Conservation (phyloP, 768 basidiomycete genomes). For the Trametes cingulata region DNA sequence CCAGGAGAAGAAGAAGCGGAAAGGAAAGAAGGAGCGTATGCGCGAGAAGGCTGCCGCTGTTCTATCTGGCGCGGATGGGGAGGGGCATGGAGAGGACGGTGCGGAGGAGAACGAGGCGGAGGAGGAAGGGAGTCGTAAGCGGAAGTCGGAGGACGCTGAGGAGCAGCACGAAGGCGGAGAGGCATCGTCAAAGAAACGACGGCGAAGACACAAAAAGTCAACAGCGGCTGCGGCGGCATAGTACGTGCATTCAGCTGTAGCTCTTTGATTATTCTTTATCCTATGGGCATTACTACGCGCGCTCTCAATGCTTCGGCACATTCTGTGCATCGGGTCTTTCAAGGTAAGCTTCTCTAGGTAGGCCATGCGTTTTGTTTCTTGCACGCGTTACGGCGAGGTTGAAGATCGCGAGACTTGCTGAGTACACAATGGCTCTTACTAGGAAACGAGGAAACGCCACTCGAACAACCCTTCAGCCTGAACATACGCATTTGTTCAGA, state of each 20-base stretch:
- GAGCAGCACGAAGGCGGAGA: constrained; percentile 19
- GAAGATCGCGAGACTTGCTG: too few relatives aligned
- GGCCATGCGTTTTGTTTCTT: too few relatives aligned
- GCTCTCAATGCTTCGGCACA: background rate
- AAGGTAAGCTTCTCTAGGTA: too few relatives aligned
- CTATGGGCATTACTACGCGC: background rate
- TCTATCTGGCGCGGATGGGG: constrained; percentile 23
- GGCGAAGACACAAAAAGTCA: constrained; percentile 42
- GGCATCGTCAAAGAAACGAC: constrained; percentile 40
- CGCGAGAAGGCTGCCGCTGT: constrained; percentile 44
- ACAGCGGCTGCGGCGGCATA: background rate
- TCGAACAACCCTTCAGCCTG: too few relatives aligned
- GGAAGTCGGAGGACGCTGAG: constrained; percentile 23
- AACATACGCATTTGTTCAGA: too few relatives aligned
- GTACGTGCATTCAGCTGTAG: background rate
- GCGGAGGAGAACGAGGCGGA: constrained; percentile 41
- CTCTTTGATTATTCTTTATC: background rate
- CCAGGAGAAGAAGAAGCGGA: constrained; percentile 54
- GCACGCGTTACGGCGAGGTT: too few relatives aligned
- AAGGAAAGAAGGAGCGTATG: constrained; percentile 70
- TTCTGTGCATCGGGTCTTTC: too few relatives aligned
- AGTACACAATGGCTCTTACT: too few relatives aligned
- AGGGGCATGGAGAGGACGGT: constrained; percentile 35
- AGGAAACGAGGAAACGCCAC: too few relatives aligned
- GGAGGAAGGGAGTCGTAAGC: constrained; percentile 51